Conservation (phyloP, 768 basidiomycete genomes). For the Tubosaeta brunneosetosa region DNA sequence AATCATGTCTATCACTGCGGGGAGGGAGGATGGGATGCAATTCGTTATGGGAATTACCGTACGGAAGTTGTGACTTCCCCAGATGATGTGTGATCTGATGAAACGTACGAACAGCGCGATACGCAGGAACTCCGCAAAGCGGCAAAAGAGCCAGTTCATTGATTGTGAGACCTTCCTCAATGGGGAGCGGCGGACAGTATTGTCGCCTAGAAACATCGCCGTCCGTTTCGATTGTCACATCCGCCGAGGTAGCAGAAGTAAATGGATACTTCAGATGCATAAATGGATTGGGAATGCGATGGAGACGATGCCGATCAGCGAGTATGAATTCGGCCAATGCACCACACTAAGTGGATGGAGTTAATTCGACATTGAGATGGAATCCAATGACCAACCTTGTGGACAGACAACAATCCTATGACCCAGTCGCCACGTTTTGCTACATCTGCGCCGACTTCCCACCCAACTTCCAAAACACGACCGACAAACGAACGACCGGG, state of each 20-base stretch:
- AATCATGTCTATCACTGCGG: constrained; percentile 22
- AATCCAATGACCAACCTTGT: constrained; percentile 55
- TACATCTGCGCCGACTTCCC: constrained; percentile 49
- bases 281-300: constrained; percentile 64
- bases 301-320: constrained; percentile 72
- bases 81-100: constrained; percentile 31
- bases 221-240: constrained; percentile 3
- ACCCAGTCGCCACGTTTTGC: constrained; percentile 83
- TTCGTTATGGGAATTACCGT: constrained; percentile 25
- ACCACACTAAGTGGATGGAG: constrained; percentile 52
- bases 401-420: constrained; percentile 69
- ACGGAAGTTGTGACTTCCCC: constrained; percentile 21
- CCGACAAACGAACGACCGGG: constrained; percentile 89
- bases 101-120: constrained; percentile 74
- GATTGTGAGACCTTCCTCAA: constrained; percentile 37
- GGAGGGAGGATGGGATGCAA: constrained; percentile 25
- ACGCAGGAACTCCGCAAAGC: constrained; percentile 72
- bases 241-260: constrained; percentile 14
- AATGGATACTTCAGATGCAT: constrained; percentile 29
- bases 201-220: constrained; percentile 9
- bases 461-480: constrained; percentile 75
- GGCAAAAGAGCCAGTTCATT: constrained; percentile 81
- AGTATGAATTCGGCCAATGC: constrained; percentile 87
- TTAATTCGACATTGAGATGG: constrained; percentile 6
- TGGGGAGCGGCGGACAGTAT: constrained; percentile 6